Conservation (phyloP, 2,329 filamentous ascomycete species). For the Cordyceps sp. region DNA sequence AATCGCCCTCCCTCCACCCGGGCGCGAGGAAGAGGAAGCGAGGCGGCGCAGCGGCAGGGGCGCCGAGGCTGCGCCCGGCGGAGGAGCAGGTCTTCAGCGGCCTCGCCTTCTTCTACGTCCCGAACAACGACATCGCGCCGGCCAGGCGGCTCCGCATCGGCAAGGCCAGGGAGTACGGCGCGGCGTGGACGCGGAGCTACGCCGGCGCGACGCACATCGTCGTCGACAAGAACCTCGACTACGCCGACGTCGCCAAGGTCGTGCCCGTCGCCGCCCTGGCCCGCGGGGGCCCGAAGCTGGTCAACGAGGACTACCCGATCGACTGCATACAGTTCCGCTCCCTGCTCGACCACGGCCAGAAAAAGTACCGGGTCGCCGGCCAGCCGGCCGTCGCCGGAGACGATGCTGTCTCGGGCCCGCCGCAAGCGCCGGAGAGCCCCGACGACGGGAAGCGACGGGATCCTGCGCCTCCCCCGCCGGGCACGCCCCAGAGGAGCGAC, state of each 20-base stretch:
- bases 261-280: conserved; percentile 7
- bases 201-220: conserved; percentile 58
- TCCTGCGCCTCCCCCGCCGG: conserved; percentile 4
- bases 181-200: conserved; percentile 47
- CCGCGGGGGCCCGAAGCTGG: conserved; percentile 29
- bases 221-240: conserved; percentile 53
- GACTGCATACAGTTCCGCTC: conserved; percentile 46
- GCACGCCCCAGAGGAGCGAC: conserved; percentile 19
- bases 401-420: too few relatives aligned
- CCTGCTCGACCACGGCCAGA: conserved; percentile 40
- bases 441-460: neutral
- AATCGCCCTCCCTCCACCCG: conserved; percentile 9
- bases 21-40: conserved; percentile 29
- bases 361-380: conserved; percentile 42
- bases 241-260: conserved; percentile 42
- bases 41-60: conserved; percentile 6
- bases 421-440: neutral
- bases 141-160: conserved; percentile 54
- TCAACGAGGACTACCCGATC: conserved; percentile 51
- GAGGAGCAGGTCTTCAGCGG: conserved; percentile 40
- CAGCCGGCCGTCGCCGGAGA: conserved; percentile 17
- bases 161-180: conserved; percentile 61
- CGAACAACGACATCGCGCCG: conserved; percentile 57
- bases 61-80: conserved; percentile 30
- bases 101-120: conserved; percentile 61